Evolutionary conservation across 2,329 filamentous ascomycete genomes (phyloP).

Genomic region (Karstenula rhodostoma): DNA sequence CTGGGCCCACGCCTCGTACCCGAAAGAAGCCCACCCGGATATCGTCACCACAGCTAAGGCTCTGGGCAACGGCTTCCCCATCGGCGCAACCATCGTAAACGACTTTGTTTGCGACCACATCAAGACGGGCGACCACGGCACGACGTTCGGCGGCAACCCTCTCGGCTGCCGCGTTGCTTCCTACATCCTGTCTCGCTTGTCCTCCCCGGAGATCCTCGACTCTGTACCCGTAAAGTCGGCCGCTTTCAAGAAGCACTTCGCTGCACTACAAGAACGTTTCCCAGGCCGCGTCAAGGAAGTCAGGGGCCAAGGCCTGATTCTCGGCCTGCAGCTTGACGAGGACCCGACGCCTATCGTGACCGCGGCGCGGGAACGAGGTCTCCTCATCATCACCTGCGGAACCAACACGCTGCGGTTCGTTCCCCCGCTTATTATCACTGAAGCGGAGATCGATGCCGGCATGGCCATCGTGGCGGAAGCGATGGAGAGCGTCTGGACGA

Average conservation of each 20-base stretch:
- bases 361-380: constrained; percentile 83
- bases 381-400: constrained; percentile 91
- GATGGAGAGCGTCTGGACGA: constrained; percentile 63
- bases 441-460: constrained; percentile 80
- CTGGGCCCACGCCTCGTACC: constrained; percentile 85
- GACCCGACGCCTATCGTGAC: constrained; percentile 79
- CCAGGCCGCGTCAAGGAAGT: constrained; percentile 80
- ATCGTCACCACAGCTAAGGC: constrained; percentile 95
- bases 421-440: constrained; percentile 81
- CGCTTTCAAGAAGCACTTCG: constrained; percentile 66
- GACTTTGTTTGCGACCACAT: constrained; percentile 74
- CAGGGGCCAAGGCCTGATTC: constrained; percentile 82
- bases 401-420: constrained; percentile 93
- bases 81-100: constrained; percentile 80
- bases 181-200: constrained; percentile 80
- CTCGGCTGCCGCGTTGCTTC: constrained; percentile 85
- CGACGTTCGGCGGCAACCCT: constrained; percentile 93
- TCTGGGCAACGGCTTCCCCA: constrained; percentile 94
- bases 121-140: constrained; percentile 84
- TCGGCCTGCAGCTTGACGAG: constrained; percentile 82
- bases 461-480: constrained; percentile 77
- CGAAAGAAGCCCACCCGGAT: constrained; percentile 85
- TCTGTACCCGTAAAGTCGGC: constrained; percentile 73
- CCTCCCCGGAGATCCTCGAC: constrained; percentile 73
- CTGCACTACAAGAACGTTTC: constrained; percentile 65